Evolutionary conservation across 352 stramenopile genomes (phyloP), one percentile per base, ranked within the genome.

Genomic region (Peronospora belbahrii): DNA sequence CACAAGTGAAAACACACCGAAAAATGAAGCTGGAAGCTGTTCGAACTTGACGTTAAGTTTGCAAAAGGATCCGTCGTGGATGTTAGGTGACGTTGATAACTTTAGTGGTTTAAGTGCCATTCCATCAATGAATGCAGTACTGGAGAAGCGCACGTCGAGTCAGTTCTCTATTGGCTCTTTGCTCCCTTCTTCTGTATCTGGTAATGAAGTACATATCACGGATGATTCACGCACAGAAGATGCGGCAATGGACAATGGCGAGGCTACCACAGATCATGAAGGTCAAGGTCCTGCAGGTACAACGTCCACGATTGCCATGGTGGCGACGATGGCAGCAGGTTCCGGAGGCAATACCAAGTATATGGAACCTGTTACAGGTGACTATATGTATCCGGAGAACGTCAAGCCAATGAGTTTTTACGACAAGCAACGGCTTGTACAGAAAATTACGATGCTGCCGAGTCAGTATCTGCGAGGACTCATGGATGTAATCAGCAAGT

Each of bases 401-500:
- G 75, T 92, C 42, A 79, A 86, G 44, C 80, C 77, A 33, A 92
- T 92, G 80, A 83, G 73, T 25, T 89, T 89, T 41, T 66, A 70
- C 14, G 80, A 92, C 49, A 92, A 92, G 48, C 77, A 92, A 50
- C 65, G 70, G 5, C 69, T 92, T 5, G 80, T 92, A 18, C 77
- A 92, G 59, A 88, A 85, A 55, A 92, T 92, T 46, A 92, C 80
- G 47, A 65, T 92, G 67, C 48, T 92, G 23, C 80, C 80, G 4
- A 87, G 75, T 30, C 80, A 92, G 46, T 92, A 92, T 41, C 50
- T 92, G 28, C 77, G 80, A 22, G 80, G 80, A 3, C 65, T 92
- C 20, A 89, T 92, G 68, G 80, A 92, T 44, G 78, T 92, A 9
- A 92, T 92, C 52, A 89, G 74, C 62, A 92, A 92, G 62, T 92